Evolutionary conservation across 2,329 filamentous ascomycete species (phyloP), one percentile per base, ranked within the genome.

Genomic region (Fusarium albidum): DNA sequence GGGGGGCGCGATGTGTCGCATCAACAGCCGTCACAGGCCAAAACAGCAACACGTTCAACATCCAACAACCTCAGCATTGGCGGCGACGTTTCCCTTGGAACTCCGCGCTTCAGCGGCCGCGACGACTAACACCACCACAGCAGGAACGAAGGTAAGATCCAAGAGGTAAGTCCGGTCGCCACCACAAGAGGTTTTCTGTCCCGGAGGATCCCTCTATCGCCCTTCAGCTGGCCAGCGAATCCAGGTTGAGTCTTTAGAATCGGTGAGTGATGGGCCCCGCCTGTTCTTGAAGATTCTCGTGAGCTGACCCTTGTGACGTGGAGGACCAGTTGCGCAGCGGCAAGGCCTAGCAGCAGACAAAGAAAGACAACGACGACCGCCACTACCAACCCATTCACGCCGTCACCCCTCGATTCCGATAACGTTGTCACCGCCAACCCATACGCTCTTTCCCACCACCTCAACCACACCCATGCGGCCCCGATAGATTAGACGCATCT

Each of bases 11-110:
- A 64, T 57, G 63, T 63, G 65, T 67, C 65, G 65, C 65, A 68
- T 68, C 65, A 68, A 68, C 62, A 68, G 55, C 45, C 57, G 57
- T 68, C 65, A 67, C 59, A 61, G 52, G 59, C 59, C 61, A 64
- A 64, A 64, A 65, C 58, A 67, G 55, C 55, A 59, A 52, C 47
- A 56, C 64, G 57, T 60, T 55, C 59, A 60, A 59, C 60, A 57
- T 45, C 57, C 55, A 62, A 62, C 61, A 59, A 50, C 61, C 45
- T 62, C 59, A 55, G 55, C 49, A 63, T 62, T 59, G 27, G 59
- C 57, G 60, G 65, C 64, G 59, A 61, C 52, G 63, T 54, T 50
- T 52, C 54, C 55, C 55, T 53, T 63, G 61, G 64, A 66, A 63
- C 65, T 59, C 65, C 61, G 61, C 65, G 63, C 61, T 56, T 34